These are phyloP conservation scores for Trichophaea hybrida DNA, from an alignment of 2,329 filamentous ascomycete species.

Conservation along the genomic window DNA sequence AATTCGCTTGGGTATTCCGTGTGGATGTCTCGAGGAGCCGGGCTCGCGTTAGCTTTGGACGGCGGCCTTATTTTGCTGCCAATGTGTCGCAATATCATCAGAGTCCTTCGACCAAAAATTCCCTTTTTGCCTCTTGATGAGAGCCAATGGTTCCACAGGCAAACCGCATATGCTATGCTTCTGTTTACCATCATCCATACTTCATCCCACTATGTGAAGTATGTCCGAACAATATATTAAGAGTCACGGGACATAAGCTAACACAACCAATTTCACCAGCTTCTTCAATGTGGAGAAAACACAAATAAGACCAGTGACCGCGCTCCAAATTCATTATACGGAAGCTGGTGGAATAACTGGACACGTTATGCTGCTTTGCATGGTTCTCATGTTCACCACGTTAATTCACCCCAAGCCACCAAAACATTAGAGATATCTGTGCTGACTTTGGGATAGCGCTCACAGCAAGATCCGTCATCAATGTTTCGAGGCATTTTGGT, in stretches of 20 bases:
- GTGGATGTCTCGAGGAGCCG: constrained; percentile 90
- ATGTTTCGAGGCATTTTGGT: constrained; percentile 98
- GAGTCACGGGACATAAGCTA: constrained; percentile 19
- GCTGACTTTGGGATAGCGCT: constrained; percentile 34
- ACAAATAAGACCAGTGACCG: constrained; percentile 65
- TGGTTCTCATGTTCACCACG: constrained; percentile 96
- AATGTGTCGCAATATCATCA: constrained; percentile 83
- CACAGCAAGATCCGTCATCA: constrained; percentile 90
- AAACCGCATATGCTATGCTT: constrained; percentile 79
- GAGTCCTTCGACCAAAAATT: constrained; percentile 72
- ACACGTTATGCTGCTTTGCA: constrained; percentile 96
- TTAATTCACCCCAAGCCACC: not conserved
- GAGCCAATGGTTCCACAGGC: constrained; percentile 90
- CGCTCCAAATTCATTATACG: constrained; percentile 81
- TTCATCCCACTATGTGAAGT: constrained; percentile 84
- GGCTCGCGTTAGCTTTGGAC: constrained; percentile 71
- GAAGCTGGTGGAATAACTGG: constrained; percentile 85
- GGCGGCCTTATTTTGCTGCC: constrained; percentile 77
- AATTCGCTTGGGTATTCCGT: constrained; percentile 79
- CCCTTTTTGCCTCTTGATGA: constrained; percentile 88
- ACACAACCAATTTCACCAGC: constrained; percentile 36
- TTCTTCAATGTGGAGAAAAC: constrained; percentile 89
- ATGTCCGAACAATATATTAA: constrained; percentile 30
- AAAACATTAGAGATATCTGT: not conserved
- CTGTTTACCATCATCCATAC: constrained; percentile 70